phyloP scores from a whole-genome alignment of 2,329 filamentous ascomycete species.

The Neonectria coccinea region DNA sequence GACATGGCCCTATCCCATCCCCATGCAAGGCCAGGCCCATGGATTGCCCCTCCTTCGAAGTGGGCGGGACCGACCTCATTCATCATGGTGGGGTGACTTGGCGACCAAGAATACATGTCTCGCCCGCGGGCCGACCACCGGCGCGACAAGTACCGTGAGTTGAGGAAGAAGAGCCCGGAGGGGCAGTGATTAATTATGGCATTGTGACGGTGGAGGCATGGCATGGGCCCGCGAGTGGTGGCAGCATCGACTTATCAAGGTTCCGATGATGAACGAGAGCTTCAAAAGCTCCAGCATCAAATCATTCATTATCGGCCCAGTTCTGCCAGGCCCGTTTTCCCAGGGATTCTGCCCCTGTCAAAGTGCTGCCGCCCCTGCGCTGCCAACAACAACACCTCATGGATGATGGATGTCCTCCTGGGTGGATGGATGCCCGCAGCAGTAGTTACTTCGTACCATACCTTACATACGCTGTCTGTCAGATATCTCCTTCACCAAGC shows the following conservation, averaged over 20 bases:
- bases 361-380: slow-evolving; percentile 8
- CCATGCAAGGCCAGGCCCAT: slow-evolving; percentile 11
- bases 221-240: neutral
- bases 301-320: neutral
- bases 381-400: slow-evolving; percentile 10
- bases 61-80: slow-evolving; percentile 13
- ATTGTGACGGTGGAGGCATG: slow-evolving; percentile 1
- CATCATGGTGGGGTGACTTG: slow-evolving; percentile 23
- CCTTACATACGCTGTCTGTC: neutral
- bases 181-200: neutral
- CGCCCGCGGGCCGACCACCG: slow-evolving; percentile 10
- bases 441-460: too few relatives aligned
- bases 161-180: neutral
- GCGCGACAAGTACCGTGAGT: slow-evolving; percentile 14
- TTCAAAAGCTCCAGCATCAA: neutral
- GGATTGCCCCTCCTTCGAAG: slow-evolving; percentile 29
- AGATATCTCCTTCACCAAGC: slow-evolving; percentile 6
- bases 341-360: slow-evolving; percentile 7
- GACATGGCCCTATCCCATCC: slow-evolving; percentile 11
- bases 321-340: neutral
- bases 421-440: slow-evolving; percentile 7
- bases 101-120: neutral
- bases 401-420: slow-evolving; percentile 1
- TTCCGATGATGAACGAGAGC: neutral
- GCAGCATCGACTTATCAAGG: neutral